Conservation (phyloP, 2,329 filamentous ascomycete genomes). For the Paracamarosporium sp. region DNA sequence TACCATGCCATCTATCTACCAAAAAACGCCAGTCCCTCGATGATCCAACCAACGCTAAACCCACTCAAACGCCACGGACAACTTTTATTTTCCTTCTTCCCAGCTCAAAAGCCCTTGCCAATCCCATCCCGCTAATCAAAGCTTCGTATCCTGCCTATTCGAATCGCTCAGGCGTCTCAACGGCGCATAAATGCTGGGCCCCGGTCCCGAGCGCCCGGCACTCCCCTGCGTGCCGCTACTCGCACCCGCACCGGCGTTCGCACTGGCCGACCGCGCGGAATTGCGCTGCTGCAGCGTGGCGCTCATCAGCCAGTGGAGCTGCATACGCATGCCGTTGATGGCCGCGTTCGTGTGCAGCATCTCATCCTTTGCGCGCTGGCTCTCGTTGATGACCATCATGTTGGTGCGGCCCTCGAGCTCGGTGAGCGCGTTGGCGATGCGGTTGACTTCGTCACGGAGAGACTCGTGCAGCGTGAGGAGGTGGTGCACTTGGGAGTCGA, state of each 20-base stretch:
- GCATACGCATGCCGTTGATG: constrained; percentile 64
- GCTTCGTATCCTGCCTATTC: constrained; percentile 45
- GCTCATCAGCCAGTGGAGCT: constrained; percentile 69
- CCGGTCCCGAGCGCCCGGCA: constrained; percentile 24
- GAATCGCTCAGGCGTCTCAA: constrained; percentile 44
- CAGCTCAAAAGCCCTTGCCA: too few species aligned
- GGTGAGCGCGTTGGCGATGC: constrained; percentile 61
- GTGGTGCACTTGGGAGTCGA: constrained; percentile 60
- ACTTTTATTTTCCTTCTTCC: not conserved
- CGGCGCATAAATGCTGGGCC: constrained; percentile 32
- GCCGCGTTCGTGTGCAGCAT: constrained; percentile 67
- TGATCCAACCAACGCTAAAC: too few species aligned
- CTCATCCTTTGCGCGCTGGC: constrained; percentile 66
- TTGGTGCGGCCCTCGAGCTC: constrained; percentile 67
- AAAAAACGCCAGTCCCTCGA: too few species aligned
- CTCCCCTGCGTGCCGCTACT: constrained; percentile 35
- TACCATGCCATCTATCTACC: too few species aligned
- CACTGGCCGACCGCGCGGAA: constrained; percentile 29
- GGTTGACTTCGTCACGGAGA: constrained; percentile 64
- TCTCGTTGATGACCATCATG: constrained; percentile 70
- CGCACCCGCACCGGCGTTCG: constrained; percentile 26
- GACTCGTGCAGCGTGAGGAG: constrained; percentile 67
- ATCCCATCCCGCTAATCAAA: too few species aligned
- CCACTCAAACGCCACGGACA: not conserved
- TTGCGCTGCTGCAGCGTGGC: constrained; percentile 57